Conservation (phyloP, 2,329 filamentous ascomycete genomes). For the Fusarium cicatricum region DNA sequence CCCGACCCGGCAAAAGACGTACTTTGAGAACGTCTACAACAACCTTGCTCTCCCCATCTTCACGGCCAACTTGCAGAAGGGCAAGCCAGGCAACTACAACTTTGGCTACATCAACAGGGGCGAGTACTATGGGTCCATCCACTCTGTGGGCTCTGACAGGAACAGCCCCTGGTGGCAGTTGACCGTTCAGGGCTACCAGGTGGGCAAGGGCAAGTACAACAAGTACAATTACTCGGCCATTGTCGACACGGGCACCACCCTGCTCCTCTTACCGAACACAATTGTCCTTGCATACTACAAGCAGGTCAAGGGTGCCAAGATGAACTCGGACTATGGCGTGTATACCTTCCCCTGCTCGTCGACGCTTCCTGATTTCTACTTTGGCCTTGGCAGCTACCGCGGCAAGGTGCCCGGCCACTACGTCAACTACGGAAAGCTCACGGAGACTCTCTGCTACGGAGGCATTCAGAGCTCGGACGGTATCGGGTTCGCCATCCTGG, state of each 20-base stretch:
- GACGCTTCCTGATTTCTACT: conserved; percentile 54
- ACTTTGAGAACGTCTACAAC: conserved; percentile 47
- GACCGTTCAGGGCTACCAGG: conserved; percentile 61
- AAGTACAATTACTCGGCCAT: conserved; percentile 59
- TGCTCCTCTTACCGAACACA: conserved; percentile 64
- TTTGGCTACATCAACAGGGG: conserved; percentile 61
- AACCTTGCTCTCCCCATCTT: conserved; percentile 46
- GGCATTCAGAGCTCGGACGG: conserved; percentile 49
- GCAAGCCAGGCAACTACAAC: conserved; percentile 49
- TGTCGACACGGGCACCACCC: conserved; percentile 75
- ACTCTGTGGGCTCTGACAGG: conserved; percentile 61
- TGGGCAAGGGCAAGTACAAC: conserved; percentile 50
- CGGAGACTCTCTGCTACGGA: conserved; percentile 46
- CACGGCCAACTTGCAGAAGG: conserved; percentile 48
- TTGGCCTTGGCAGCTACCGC: conserved; percentile 47
- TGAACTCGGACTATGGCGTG: conserved; percentile 58
- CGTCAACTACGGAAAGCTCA: conserved; percentile 48
- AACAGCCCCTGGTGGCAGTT: conserved; percentile 70
- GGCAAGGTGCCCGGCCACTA: conserved; percentile 49
- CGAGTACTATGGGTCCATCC: conserved; percentile 65
- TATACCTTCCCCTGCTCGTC: conserved; percentile 66
- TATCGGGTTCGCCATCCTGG: conserved; percentile 50
- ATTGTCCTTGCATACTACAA: conserved; percentile 68
- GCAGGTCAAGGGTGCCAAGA: conserved; percentile 59
- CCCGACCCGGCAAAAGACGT: conserved; percentile 46